A percentile compares a stretch with the other conserved stretches of the same genome.
These are phyloP conservation scores for Blepharisma stoltei DNA, from an alignment of 73 alveolate genomes.

Conservation along the genomic window DNA sequence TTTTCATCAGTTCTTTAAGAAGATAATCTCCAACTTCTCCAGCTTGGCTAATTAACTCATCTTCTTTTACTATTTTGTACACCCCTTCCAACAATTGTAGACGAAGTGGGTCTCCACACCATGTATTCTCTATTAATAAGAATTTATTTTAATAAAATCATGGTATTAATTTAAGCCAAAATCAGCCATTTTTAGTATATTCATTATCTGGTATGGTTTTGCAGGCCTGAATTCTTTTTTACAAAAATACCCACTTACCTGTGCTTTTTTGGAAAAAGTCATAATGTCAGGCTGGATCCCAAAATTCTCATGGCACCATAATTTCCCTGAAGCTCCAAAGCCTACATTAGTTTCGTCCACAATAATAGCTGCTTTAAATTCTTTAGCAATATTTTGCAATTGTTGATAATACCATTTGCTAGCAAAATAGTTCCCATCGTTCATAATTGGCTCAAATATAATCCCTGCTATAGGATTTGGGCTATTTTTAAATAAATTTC, in stretches of 20 bases:
- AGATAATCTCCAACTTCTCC: conserved; percentile 3
- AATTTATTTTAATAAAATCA: no score
- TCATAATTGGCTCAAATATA: conserved; percentile 62
- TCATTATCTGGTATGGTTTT: neutral
- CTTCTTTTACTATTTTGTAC: neutral
- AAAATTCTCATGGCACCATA: conserved; percentile 69
- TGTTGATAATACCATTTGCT: conserved; percentile 48
- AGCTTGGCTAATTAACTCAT: neutral
- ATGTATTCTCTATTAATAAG: no score
- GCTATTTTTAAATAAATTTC: conserved; percentile 26
- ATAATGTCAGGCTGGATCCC: conserved; percentile 45
- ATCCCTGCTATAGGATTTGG: conserved; percentile 52
- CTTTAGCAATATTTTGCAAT: conserved; percentile 45
- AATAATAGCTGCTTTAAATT: conserved; percentile 48
- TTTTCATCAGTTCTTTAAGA: neutral
- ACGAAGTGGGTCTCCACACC: conserved; percentile 18
- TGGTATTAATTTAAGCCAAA: no score
- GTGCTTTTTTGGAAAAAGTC: conserved; percentile 56
- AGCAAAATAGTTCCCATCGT: conserved; percentile 39
- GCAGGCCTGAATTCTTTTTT: conserved; percentile 29
- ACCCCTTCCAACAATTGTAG: neutral
- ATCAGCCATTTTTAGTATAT: no score
- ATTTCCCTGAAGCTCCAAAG: conserved; percentile 55
- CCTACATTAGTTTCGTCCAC: conserved; percentile 65
- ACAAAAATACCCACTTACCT: conserved; percentile 51